A percentile compares a stretch with the other conserved stretches of the same genome.
Conservation (phyloP, 2,329 filamentous ascomycete genomes). For the Alternaria sp. region DNA sequence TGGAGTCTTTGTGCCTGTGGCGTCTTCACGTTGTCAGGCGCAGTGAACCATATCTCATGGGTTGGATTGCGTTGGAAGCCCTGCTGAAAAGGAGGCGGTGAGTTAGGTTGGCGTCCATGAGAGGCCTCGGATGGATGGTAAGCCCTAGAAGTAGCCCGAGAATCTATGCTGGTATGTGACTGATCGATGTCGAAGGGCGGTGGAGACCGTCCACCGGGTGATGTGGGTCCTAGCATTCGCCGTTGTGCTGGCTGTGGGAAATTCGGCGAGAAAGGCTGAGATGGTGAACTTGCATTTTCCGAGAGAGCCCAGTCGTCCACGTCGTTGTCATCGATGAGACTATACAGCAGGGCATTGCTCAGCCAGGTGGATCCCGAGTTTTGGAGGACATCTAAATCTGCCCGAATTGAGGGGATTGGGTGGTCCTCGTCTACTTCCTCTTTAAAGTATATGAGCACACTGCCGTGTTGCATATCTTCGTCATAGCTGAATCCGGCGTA, state of each 20-base stretch:
- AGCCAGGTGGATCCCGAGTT: constrained; percentile 48
- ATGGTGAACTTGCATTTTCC: constrained; percentile 27
- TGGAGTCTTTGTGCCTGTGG: constrained; percentile 61
- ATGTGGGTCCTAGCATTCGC: constrained; percentile 35
- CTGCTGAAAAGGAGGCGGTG: constrained; percentile 20
- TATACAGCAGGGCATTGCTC: constrained; percentile 44
- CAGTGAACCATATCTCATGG: constrained; percentile 66
- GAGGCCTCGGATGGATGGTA: constrained; percentile 22
- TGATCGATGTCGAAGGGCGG: constrained; percentile 41
- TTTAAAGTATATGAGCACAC: constrained; percentile 48
- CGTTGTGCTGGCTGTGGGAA: constrained; percentile 22
- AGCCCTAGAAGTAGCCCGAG: constrained; percentile 20
- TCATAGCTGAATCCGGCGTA: constrained; percentile 49
- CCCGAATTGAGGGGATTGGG: constrained; percentile 45
- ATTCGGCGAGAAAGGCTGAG: constrained; percentile 23
- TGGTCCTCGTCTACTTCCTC: constrained; percentile 46
- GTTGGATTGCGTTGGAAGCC: constrained; percentile 32
- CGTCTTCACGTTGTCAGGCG: constrained; percentile 57
- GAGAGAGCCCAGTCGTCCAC: constrained; percentile 40
- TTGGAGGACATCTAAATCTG: constrained; percentile 44
- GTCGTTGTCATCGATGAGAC: constrained; percentile 44
- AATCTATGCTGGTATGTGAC: constrained; percentile 18
- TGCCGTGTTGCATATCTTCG: constrained; percentile 47
- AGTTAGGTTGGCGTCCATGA: constrained; percentile 8
- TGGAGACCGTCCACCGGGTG: constrained; percentile 32